Conservation (phyloP, 2,329 filamentous ascomycete genomes). For the Botrytis deweyae region DNA sequence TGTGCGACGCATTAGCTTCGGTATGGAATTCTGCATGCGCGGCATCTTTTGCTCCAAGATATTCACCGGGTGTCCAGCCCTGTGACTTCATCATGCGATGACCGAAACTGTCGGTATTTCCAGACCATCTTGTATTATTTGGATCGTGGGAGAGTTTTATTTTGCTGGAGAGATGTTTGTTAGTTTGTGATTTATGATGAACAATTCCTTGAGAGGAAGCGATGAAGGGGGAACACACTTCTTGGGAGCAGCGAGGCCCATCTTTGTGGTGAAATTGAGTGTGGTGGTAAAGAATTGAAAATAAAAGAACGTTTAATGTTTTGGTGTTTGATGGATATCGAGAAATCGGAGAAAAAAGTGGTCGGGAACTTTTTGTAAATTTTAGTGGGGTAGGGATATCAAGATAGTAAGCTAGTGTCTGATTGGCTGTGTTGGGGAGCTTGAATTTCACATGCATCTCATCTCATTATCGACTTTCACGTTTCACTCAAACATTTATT, state of each 20-base stretch:
- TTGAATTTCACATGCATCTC: neutral
- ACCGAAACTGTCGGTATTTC: slow-evolving; percentile 78
- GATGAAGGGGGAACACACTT: slow-evolving; percentile 50
- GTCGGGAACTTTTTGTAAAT: slow-evolving; percentile 21
- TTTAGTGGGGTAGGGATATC: slow-evolving; percentile 12
- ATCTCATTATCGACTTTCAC: neutral
- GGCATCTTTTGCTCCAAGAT: slow-evolving; percentile 75
- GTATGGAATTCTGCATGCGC: slow-evolving; percentile 75
- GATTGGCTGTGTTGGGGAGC: slow-evolving; percentile 13
- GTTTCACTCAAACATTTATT: neutral
- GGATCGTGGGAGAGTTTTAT: slow-evolving; percentile 82
- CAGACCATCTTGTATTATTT: slow-evolving; percentile 92
- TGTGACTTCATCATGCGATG: slow-evolving; percentile 85
- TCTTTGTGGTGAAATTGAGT: slow-evolving; percentile 38
- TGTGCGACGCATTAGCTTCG: slow-evolving; percentile 78
- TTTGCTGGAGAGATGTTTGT: slow-evolving; percentile 47
- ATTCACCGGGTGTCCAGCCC: slow-evolving; percentile 86
- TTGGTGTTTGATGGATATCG: neutral
- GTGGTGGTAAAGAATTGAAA: neutral
- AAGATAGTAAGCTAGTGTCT: neutral
- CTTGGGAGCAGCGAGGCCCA: slow-evolving; percentile 68
- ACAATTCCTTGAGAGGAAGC: slow-evolving; percentile 30
- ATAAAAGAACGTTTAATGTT: neutral
- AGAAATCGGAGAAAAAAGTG: slow-evolving; percentile 20
- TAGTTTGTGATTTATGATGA: slow-evolving; percentile 15